Conservation (phyloP, 2,329 filamentous ascomycete species). For the Cytospora leucostoma region DNA sequence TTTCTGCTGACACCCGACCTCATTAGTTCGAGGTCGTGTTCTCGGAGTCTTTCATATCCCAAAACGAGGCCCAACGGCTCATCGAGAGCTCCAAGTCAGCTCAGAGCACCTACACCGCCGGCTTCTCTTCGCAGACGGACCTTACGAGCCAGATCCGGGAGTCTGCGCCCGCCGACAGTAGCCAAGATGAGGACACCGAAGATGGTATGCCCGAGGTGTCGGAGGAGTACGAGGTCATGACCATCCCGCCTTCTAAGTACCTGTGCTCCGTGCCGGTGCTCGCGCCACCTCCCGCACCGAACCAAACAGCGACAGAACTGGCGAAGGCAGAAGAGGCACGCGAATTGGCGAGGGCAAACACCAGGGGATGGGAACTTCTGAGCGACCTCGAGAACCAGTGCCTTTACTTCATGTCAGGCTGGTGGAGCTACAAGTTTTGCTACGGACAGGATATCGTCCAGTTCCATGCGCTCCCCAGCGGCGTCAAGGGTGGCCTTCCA, state of each 20-base stretch:
- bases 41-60: slow-evolving; percentile 69
- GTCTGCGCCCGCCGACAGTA: slow-evolving; percentile 37
- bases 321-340: slow-evolving; percentile 75
- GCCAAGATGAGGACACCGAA: slow-evolving; percentile 33
- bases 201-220: slow-evolving; percentile 40
- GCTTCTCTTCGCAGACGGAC: slow-evolving; percentile 44
- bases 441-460: slow-evolving; percentile 86
- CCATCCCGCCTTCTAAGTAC: slow-evolving; percentile 68
- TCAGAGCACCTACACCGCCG: slow-evolving; percentile 44
- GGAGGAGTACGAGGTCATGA: slow-evolving; percentile 72
- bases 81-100: slow-evolving; percentile 45
- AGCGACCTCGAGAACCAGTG: slow-evolving; percentile 76
- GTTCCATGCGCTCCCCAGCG: slow-evolving; percentile 78
- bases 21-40: slow-evolving; percentile 78
- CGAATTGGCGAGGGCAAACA: slow-evolving; percentile 75
- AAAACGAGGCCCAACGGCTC: slow-evolving; percentile 66
- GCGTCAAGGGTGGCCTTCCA: slow-evolving; percentile 69
- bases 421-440: slow-evolving; percentile 97
- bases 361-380: slow-evolving; percentile 78
- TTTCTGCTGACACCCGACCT: background rate
- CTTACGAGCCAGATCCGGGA: slow-evolving; percentile 41
- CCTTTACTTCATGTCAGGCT: slow-evolving; percentile 79
- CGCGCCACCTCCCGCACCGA: slow-evolving; percentile 55
- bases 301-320: slow-evolving; percentile 67
- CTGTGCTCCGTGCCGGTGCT: slow-evolving; percentile 83